These are phyloP conservation scores for Exophiala sp. DNA, from an alignment of 2,329 filamentous ascomycete genomes.

Conservation along the genomic window DNA sequence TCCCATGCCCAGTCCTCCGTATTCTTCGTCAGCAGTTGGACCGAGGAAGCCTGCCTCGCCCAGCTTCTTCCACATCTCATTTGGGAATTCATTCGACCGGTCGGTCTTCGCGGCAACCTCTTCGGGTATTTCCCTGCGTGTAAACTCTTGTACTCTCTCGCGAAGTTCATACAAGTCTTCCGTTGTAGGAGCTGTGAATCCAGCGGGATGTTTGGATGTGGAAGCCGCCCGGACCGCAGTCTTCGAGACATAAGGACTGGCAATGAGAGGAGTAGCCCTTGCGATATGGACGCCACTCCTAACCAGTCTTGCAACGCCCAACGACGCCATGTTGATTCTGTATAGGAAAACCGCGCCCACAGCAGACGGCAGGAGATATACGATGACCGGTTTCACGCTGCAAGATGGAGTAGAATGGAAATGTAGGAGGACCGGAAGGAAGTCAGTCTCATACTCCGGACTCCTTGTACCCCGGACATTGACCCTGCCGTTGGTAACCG, in stretches of 20 bases:
- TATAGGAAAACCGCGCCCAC: too few relatives aligned
- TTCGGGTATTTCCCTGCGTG: conserved; percentile 78
- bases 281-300: conserved; percentile 2
- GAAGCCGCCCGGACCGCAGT: conserved; percentile 21
- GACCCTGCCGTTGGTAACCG: conserved; percentile 13
- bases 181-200: conserved; percentile 60
- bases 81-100: conserved; percentile 77
- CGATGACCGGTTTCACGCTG: too few relatives aligned
- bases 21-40: conserved; percentile 86
- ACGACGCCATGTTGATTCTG: conserved; percentile 15
- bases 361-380: neutral
- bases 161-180: conserved; percentile 74
- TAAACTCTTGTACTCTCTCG: conserved; percentile 81
- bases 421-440: too few relatives aligned
- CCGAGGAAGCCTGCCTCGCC: conserved; percentile 87
- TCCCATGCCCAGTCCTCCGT: conserved; percentile 83
- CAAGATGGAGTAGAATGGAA: neutral
- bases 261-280: conserved; percentile 1
- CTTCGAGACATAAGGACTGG: neutral
- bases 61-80: conserved; percentile 87
- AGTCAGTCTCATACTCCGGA: neutral
- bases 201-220: conserved; percentile 64
- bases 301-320: conserved; percentile 7
- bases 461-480: conserved; percentile 12
- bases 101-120: conserved; percentile 80